These are phyloP conservation scores for Alectoria sarmentosa DNA, from an alignment of 495 filamentous ascomycete genomes.

Conservation along the genomic window DNA sequence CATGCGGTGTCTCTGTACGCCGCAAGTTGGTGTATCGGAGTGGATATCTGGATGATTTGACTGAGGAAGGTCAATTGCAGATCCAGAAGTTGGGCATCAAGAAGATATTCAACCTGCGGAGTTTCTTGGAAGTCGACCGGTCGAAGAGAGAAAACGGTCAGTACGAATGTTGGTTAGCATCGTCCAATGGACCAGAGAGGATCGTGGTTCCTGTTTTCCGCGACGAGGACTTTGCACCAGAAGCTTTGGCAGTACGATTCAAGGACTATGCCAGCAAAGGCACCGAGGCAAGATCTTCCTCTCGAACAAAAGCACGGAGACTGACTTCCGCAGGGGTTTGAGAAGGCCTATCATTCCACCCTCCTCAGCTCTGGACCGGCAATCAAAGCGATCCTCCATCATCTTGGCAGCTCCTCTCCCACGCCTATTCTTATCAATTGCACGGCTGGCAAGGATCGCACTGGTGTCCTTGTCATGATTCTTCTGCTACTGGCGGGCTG, in stretches of 20 bases:
- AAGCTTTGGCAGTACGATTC: conserved; percentile 8
- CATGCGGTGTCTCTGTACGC: not conserved
- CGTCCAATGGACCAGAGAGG: conserved; percentile 4
- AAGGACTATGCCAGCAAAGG: not conserved
- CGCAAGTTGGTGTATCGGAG: conserved; percentile 8
- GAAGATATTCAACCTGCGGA: conserved; percentile 12
- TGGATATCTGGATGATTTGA: conserved; percentile 3
- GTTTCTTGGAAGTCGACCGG: not conserved
- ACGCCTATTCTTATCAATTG: conserved; percentile 5
- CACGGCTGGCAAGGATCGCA: conserved; percentile 57
- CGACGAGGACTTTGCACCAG: conserved; percentile 2
- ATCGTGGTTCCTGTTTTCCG: conserved; percentile 2
- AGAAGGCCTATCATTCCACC: conserved; percentile 6
- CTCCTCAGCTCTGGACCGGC: conserved; percentile 6
- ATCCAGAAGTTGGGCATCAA: not conserved
- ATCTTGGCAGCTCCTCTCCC: not conserved
- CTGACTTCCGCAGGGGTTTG: conserved; percentile 3
- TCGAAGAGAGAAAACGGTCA: not conserved
- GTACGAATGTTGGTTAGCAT: conserved; percentile 10
- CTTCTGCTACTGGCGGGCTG: conserved; percentile 48
- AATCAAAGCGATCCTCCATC: not conserved
- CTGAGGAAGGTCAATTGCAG: not conserved
- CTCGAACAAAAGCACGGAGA: not conserved
- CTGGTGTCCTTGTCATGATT: conserved; percentile 51
- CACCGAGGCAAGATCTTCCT: conserved; percentile 4